Evolutionary conservation across 2,329 filamentous ascomycete species (phyloP).

Genomic region (Monilinia fructicola): DNA sequence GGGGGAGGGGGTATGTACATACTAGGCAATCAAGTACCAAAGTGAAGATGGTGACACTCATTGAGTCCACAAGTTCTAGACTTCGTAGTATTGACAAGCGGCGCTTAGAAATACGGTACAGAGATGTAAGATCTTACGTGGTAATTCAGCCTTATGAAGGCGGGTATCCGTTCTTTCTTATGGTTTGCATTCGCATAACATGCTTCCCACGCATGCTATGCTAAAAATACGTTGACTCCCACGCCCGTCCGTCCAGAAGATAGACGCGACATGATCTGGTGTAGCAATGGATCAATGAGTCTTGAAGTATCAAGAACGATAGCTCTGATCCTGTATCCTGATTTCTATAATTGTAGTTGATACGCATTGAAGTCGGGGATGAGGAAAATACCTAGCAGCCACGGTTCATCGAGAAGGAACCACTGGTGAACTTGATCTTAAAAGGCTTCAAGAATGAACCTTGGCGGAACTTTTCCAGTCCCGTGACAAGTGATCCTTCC

Average conservation of each 20-base stretch:
- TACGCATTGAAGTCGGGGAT: not conserved
- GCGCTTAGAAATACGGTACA: slow-evolving; percentile 1
- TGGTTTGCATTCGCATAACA: slow-evolving; percentile 7
- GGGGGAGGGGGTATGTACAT: slow-evolving; percentile 9
- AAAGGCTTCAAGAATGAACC: not conserved
- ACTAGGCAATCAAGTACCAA: not conserved
- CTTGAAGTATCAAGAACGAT: not conserved
- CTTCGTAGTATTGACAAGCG: slow-evolving; percentile 1
- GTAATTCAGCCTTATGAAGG: not conserved
- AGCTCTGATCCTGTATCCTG: too few relatives aligned
- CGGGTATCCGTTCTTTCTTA: not conserved
- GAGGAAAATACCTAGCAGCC: not conserved
- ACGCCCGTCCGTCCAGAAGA: not conserved
- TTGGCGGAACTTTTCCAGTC: not conserved
- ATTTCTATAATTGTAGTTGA: not conserved
- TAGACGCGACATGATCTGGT: not conserved
- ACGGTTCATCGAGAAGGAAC: not conserved
- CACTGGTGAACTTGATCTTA: not conserved
- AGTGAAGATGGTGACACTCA: slow-evolving; percentile 3
- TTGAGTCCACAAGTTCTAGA: not conserved
- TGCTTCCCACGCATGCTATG: not conserved
- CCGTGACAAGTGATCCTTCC: not conserved
- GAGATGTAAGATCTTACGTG: not conserved
- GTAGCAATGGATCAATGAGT: too few relatives aligned
- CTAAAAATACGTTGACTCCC: not conserved